Evolutionary conservation across 1,139 yeast species (phyloP), one percentile per base, ranked within the genome.

Genomic region (Suhomyces terraborum): DNA sequence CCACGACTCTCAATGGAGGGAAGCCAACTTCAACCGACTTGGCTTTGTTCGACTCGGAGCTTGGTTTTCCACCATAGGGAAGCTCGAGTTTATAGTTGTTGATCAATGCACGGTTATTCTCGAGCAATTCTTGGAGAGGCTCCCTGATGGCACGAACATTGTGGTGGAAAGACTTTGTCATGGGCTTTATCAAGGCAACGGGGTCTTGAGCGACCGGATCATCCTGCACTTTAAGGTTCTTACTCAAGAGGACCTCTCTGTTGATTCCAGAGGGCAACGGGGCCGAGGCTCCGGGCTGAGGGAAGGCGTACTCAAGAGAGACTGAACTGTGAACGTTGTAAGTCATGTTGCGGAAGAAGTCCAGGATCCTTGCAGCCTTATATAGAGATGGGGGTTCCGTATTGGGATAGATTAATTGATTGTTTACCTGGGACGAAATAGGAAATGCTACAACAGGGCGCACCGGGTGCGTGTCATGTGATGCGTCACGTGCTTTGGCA

Each of bases 81-180:
- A 59, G 55, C 14, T 51, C 48, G 32, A 62, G 33, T 25, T 50
- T 36, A 36, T 56, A 59, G 8, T 42, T 37, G 1, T 45, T 45
- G 7, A 66, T 54, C 4, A 42, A 39, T 4, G 40, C 42, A 42
- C 56, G 51, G 37, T 62, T 62, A 17, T 58, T 55, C 2, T 44
- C 41, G 10, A 69, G 49, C 16, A 70, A 44, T 7, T 56, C 64
- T 10, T 53, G 56, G 23, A 70, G 56, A 1, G 75, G 74, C 35
- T 64, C 66, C 1, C 45, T 51, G 8, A 49, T 38, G 4, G 40
- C 40, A 4, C 24, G 16, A n/a, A 23, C 7, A 9, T 23, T 25
- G n/a, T 12, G 28, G 10, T 31, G 32, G 33, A 48, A 55, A 8
- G 34, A 33, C 36, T 49, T 53, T 8, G 46, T 37, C 22, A 58